phyloP scores from a whole-genome alignment of 1,139 yeast genomes.

The Yamadazyma kanchanaburiensis region DNA sequence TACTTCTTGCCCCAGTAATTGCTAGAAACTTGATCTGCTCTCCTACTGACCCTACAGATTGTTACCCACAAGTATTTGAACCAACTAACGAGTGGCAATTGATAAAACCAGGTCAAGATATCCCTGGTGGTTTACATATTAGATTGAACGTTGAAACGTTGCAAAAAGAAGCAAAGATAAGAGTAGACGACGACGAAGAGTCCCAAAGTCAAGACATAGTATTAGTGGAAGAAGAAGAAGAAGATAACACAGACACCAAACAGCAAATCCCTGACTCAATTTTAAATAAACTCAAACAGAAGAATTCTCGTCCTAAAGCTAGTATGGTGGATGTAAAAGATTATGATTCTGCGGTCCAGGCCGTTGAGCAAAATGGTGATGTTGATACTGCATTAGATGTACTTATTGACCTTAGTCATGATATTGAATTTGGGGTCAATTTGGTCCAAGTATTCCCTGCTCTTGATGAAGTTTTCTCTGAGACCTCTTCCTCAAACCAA shows the following conservation, averaged over 20 bases:
- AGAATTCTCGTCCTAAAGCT: conserved; percentile 5
- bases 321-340: conserved; percentile 19
- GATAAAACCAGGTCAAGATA: conserved; percentile 62
- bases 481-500: conserved; percentile 15
- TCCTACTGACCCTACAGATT: conserved; percentile 43
- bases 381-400: conserved; percentile 37
- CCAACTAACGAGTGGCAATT: conserved; percentile 68
- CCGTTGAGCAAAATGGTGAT: conserved; percentile 15
- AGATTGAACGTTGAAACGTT: conserved; percentile 68
- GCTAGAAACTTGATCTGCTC: conserved; percentile 36
- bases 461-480: conserved; percentile 9
- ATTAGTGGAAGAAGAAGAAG: conserved; percentile 6
- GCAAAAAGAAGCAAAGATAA: conserved; percentile 60
- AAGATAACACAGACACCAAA: conserved; percentile 1
- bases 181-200: conserved; percentile 24
- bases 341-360: conserved; percentile 27
- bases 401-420: conserved; percentile 62
- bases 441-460: conserved; percentile 21
- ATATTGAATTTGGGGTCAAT: conserved; percentile 56
- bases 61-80: conserved; percentile 62
- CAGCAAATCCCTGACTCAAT: conserved; percentile 1
- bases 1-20: background rate
- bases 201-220: conserved; percentile 14
- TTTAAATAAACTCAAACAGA: conserved; percentile 3
- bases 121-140: conserved; percentile 79